Base-by-base conservation (phyloP, 805 yeast genomes). In the Naumovozyma dairenensis region DNA sequence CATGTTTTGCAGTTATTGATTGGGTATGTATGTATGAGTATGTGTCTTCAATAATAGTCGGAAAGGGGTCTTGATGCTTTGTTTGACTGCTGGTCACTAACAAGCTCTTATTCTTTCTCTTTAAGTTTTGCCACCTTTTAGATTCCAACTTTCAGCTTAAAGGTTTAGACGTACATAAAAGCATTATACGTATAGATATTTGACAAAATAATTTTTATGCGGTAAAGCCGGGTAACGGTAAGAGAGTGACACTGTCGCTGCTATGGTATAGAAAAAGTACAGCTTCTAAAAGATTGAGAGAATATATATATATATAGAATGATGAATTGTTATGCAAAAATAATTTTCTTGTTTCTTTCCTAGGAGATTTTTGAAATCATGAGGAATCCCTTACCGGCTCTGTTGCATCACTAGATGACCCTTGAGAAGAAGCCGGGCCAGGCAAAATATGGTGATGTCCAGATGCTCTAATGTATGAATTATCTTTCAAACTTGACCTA, bases 371-470 rank as follows among this genome's bases (percentile, higher is more conserved):
- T n/a, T n/a, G n/a, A n/a, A n/a, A n/a, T n/a, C n/a, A n/a, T n/a
- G n/a, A n/a, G 36, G 22, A 4, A 21, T 21, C 10, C 20, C 20
- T 21, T 21, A 25, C 12, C 63, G 65, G 31, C 67, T 63, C 31
- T 67, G 71, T 35, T 65, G 72, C 36, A 42, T 55, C n/a, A n/a
- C n/a, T n/a, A n/a, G n/a, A n/a, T n/a, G n/a, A n/a, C n/a, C n/a
- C n/a, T n/a, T n/a, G n/a, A n/a, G n/a, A n/a, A n/a, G n/a, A n/a
- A n/a, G n/a, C n/a, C n/a, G n/a, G 19, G 67, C 69, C 32, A 66
- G 40, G 2, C 13, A 24, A 12, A 12, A 72, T 71, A 46, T 74
- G 79, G 13, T 55, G 52, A 47, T 73, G 79, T 9, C 69, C 63
- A 8, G 68, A 62, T 5, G 69, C 72, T 36, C 59, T 55, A 9